A percentile compares a stretch with the other conserved stretches of the same genome.
Evolutionary conservation across 169 alveolate genomes (phyloP).

Genomic region (Toxoplasma gondii): DNA sequence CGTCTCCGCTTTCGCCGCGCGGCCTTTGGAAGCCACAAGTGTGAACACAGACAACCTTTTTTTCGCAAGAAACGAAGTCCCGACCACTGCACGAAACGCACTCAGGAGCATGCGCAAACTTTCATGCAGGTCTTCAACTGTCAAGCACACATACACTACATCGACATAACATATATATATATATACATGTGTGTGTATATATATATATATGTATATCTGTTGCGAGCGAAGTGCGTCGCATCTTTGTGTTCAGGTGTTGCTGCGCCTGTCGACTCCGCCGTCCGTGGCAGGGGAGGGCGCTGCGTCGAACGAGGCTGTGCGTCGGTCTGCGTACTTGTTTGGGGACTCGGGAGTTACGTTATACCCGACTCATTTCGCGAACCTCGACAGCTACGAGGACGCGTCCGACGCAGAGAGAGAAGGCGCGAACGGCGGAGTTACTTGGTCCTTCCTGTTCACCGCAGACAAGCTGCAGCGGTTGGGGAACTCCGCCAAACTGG

Average conservation of each 20-base stretch:
- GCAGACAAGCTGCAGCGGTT: constrained; percentile 37
- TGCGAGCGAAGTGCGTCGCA: background rate
- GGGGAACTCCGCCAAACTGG: constrained; percentile 30
- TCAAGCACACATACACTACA: no score
- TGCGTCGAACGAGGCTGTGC: constrained; percentile 36
- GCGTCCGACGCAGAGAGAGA: background rate
- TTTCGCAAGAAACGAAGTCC: no score
- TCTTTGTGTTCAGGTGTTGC: constrained; percentile 33
- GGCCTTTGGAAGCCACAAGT: no score
- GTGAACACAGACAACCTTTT: no score
- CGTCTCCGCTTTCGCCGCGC: no score
- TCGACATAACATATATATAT: no score
- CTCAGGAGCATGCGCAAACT: no score
- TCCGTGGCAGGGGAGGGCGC: constrained; percentile 8
- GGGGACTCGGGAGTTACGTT: constrained; percentile 23
- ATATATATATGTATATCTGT: background rate
- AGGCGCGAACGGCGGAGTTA: background rate
- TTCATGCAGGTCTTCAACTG: no score
- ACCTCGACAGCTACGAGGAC: constrained; percentile 40
- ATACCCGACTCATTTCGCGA: constrained; percentile 48
- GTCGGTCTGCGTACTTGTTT: constrained; percentile 24
- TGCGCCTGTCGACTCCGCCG: constrained; percentile 59
- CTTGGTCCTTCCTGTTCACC: constrained; percentile 55
- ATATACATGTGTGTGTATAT: no score
- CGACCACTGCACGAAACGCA: no score